These are phyloP conservation scores for Tricholomella constricta DNA, from an alignment of 768 basidiomycete species.

Conservation along the genomic window DNA sequence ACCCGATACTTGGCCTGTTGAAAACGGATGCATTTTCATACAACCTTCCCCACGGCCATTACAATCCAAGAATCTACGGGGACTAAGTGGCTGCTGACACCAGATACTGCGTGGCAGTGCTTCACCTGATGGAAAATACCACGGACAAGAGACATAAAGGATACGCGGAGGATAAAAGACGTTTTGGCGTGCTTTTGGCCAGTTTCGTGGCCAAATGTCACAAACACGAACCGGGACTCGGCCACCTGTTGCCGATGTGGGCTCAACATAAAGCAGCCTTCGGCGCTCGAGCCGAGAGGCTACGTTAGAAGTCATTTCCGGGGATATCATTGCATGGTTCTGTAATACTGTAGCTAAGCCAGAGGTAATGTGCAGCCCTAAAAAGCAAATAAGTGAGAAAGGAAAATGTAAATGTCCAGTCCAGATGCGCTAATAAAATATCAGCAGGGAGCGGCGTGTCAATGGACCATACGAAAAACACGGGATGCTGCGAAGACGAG, in stretches of 20 bases:
- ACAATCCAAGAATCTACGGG: background rate
- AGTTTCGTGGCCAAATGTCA: background rate
- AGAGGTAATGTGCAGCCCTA: constrained; percentile 9
- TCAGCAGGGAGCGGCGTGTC: constrained; percentile 9
- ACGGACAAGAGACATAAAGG: background rate
- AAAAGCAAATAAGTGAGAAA: constrained; percentile 17
- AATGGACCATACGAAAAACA: background rate
- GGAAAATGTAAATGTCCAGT: constrained; percentile 27
- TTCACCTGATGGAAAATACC: no score
- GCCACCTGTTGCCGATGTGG: background rate
- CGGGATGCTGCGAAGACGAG: constrained; percentile 10
- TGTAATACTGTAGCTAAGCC: constrained; percentile 17
- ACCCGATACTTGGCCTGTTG: constrained; percentile 28
- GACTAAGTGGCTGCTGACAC: background rate
- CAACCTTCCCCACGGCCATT: background rate
- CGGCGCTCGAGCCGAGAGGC: background rate
- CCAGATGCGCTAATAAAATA: constrained; percentile 31
- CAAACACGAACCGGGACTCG: background rate
- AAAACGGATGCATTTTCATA: constrained; percentile 6
- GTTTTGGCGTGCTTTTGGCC: background rate
- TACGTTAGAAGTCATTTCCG: constrained; percentile 8
- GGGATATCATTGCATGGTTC: constrained; percentile 22
- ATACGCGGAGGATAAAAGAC: background rate
- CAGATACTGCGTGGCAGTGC: background rate
- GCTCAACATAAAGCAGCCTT: background rate